Base-by-base conservation (phyloP, 176 grass and related monocot genomes). In the Oryza coarctata region DNA sequence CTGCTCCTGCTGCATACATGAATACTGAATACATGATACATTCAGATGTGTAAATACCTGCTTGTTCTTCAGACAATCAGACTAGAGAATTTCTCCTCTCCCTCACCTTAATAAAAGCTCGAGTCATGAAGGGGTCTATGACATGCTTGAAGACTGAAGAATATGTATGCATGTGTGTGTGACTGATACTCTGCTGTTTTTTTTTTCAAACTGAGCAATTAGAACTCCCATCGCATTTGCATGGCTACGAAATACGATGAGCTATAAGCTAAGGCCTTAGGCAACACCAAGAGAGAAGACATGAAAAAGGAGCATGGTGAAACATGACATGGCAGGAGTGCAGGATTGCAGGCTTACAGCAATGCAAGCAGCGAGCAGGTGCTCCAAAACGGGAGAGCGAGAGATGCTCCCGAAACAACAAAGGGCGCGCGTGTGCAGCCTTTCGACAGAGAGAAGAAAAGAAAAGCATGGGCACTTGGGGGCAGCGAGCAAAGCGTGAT, bases 101-200 rank as follows among this genome's bases (percentile, higher is more conserved):
- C 47, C 13, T 63, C 79, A 77, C 22, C 65, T 86, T 4, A 86
- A 87, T 90, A 90, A 90, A 90, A 90, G 52, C 78, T 83, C 10
- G 68, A 32, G 45, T 30, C 74, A 73, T 61, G 58, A 49, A 66
- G 44, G 28, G 61, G 17, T 26, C 36, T 67, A 30, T n/a, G 30
- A 3, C 11, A 71, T 85, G 39, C 25, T 63, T 20, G 29, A 26
- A 23, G 22, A 36, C 40, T 43, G 32, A 2, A 71, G 26, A 1
- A 71, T 57, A 27, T 27, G 45, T 7, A 10, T 33, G 33, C 32
- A 2, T 73, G 76, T 52, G 5, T 73, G 76, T 52, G 5, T 50
- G 6, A 25, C 14, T 44, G 29, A 22, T 41, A 28, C 17, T 39
- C 9, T 1, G 20, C 9, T 47, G 4, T 20, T 74, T 1, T 55